Percentiles rank a stretch among this genome's conserved stretches.
Evolutionary conservation across 306 rosid species (phyloP).

Genomic region (Lathyrus tuberosus): DNA sequence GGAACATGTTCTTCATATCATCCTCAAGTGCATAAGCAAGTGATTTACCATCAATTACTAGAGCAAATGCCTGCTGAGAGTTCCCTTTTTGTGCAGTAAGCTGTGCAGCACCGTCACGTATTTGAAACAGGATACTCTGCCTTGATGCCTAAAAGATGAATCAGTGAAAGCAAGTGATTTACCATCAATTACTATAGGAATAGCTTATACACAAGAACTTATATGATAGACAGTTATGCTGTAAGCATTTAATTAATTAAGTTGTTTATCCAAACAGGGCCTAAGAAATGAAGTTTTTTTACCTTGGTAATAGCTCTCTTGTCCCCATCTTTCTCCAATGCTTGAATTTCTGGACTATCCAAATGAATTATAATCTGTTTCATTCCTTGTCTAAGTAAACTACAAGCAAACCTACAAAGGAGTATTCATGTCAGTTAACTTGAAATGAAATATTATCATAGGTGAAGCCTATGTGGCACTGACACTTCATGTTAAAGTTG

Average conservation of each 20-base stretch:
- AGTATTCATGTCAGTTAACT: constrained; percentile 45
- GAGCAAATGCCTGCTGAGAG: constrained; percentile 74
- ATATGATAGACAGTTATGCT: not conserved
- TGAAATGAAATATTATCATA: constrained; percentile 21
- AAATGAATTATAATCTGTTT: constrained; percentile 80
- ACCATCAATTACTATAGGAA: not conserved
- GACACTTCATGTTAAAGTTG: not conserved
- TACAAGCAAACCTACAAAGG: constrained; percentile 80
- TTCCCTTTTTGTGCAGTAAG: constrained; percentile 54
- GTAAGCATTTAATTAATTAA: not conserved
- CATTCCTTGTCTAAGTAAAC: constrained; percentile 98
- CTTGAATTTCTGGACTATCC: constrained; percentile 69
- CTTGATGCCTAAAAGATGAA: constrained; percentile 69
- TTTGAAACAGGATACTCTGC: constrained; percentile 61
- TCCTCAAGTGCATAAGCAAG: constrained; percentile 90
- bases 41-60: constrained; percentile 87
- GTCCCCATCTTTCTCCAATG: constrained; percentile 82
- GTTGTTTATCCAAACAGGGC: not conserved
- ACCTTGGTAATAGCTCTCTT: constrained; percentile 66
- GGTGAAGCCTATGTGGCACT: constrained; percentile 12
- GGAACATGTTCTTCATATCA: constrained; percentile 63
- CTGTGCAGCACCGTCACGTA: constrained; percentile 65
- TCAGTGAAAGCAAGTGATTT: constrained; percentile 8
- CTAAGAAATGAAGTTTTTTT: constrained; percentile 32
- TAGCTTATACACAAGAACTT: not conserved